Percentiles rank a stretch among this genome's conserved stretches.
phyloP scores from a whole-genome alignment of 2,329 filamentous ascomycete species.

The Sclerotinia sclerotiorum region DNA sequence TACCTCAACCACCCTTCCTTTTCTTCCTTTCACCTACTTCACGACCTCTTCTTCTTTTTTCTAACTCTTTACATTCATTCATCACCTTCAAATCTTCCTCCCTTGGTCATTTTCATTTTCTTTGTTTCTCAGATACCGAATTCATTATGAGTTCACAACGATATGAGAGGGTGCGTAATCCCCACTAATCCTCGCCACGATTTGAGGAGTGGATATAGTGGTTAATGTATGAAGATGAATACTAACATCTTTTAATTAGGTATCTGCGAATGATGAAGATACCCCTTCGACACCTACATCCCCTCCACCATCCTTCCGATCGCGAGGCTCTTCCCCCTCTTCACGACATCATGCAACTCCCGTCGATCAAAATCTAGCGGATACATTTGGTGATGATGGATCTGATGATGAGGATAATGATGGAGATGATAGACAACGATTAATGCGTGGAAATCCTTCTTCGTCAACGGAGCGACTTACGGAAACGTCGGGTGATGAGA shows the following conservation, averaged over 20 bases:
- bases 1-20: background rate
- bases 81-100: slow-evolving; percentile 27
- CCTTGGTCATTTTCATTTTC: slow-evolving; percentile 29
- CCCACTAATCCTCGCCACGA: slow-evolving; percentile 30
- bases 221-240: slow-evolving; percentile 26
- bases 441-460: slow-evolving; percentile 67
- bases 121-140: slow-evolving; percentile 29
- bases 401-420: slow-evolving; percentile 72
- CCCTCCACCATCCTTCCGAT: slow-evolving; percentile 83
- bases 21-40: slow-evolving; percentile 24
- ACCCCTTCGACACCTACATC: slow-evolving; percentile 46
- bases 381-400: slow-evolving; percentile 85
- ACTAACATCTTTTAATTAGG: slow-evolving; percentile 43
- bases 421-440: slow-evolving; percentile 77
- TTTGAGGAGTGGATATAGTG: slow-evolving; percentile 9
- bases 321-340: slow-evolving; percentile 68
- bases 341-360: slow-evolving; percentile 45
- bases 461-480: slow-evolving; percentile 32
- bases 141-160: slow-evolving; percentile 40
- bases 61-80: slow-evolving; percentile 25
- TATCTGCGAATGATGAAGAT: slow-evolving; percentile 60
- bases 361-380: slow-evolving; percentile 80
- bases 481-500: slow-evolving; percentile 25
- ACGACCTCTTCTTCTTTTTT: slow-evolving; percentile 27
- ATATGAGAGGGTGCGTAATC: slow-evolving; percentile 57